Evolutionary conservation across 495 filamentous ascomycete species (phyloP).

Genomic region (Aspergillus bertholletiae): DNA sequence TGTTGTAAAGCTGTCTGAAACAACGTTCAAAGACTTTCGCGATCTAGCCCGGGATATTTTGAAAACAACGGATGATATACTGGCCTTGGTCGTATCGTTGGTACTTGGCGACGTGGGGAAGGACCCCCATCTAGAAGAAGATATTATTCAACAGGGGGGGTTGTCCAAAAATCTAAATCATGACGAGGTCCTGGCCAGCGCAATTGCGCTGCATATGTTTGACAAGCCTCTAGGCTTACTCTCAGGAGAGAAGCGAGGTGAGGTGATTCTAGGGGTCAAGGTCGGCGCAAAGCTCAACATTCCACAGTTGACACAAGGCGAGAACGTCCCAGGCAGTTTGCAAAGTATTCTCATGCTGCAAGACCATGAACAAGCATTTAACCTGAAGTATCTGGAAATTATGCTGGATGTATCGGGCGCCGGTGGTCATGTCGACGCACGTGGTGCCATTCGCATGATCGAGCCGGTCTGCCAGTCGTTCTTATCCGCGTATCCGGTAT

Average conservation of each 20-base stretch:
- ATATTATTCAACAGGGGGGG: no score
- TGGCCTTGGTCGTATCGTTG: constrained; percentile 1
- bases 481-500: not conserved
- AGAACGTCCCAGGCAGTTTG: constrained; percentile 26
- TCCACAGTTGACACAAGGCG: constrained; percentile 30
- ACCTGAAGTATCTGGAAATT: constrained; percentile 4
- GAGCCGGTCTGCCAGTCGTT: constrained; percentile 1
- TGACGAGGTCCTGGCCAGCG: not conserved
- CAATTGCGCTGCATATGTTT: not conserved
- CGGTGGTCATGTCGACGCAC: not conserved
- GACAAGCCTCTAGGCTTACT: not conserved
- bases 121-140: not conserved
- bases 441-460: constrained; percentile 4
- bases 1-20: not conserved
- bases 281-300: constrained; percentile 41
- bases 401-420: constrained; percentile 3
- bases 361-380: not conserved
- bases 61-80: not conserved
- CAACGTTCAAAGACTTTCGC: constrained; percentile 1
- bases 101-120: not conserved
- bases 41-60: not conserved
- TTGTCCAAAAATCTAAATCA: not conserved
- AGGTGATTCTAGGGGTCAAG: constrained; percentile 32
- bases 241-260: not conserved
- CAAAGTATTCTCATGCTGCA: not conserved